These are phyloP conservation scores for Beauveria scarabaeidicola DNA, from an alignment of 2,329 filamentous ascomycete species.

Conservation along the genomic window DNA sequence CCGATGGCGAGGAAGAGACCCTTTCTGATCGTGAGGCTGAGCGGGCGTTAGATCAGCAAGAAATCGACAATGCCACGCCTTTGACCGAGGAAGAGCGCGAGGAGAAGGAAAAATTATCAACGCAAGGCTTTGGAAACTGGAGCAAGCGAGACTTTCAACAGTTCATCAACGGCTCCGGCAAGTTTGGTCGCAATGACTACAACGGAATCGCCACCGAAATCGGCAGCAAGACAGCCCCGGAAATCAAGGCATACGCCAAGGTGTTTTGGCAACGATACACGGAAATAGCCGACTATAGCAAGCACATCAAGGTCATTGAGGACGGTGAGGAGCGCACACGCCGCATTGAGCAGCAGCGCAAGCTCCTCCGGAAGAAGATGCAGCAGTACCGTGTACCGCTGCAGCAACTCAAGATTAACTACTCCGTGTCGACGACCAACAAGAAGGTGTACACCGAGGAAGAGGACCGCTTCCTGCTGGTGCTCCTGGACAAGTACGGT, in stretches of 20 bases:
- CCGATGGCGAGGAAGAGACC: slow-evolving; percentile 81
- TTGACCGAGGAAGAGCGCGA: slow-evolving; percentile 83
- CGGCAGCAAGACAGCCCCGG: slow-evolving; percentile 76
- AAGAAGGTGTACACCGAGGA: slow-evolving; percentile 99
- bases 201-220: slow-evolving; percentile 80
- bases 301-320: slow-evolving; percentile 83
- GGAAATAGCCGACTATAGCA: slow-evolving; percentile 81
- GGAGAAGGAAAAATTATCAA: slow-evolving; percentile 73
- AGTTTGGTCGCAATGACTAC: slow-evolving; percentile 81
- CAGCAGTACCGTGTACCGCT: slow-evolving; percentile 92
- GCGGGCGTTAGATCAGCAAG: slow-evolving; percentile 76
- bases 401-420: slow-evolving; percentile 97
- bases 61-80: slow-evolving; percentile 85
- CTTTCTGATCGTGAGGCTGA: slow-evolving; percentile 80
- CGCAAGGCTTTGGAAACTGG: slow-evolving; percentile 87
- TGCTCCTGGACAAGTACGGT: slow-evolving; percentile 85
- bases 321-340: slow-evolving; percentile 84
- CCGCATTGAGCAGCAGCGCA: slow-evolving; percentile 85
- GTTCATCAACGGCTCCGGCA: slow-evolving; percentile 90
- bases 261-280: slow-evolving; percentile 95
- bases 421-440: slow-evolving; percentile 97
- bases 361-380: slow-evolving; percentile 92
- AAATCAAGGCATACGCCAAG: slow-evolving; percentile 86
- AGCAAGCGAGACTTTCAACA: slow-evolving; percentile 97
- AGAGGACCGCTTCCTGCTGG: slow-evolving; percentile 89